Evolutionary conservation across 1,284 basidiomycete genomes (phyloP), one percentile per base, ranked within the genome.

Genomic region (Ustilago trichophora): DNA sequence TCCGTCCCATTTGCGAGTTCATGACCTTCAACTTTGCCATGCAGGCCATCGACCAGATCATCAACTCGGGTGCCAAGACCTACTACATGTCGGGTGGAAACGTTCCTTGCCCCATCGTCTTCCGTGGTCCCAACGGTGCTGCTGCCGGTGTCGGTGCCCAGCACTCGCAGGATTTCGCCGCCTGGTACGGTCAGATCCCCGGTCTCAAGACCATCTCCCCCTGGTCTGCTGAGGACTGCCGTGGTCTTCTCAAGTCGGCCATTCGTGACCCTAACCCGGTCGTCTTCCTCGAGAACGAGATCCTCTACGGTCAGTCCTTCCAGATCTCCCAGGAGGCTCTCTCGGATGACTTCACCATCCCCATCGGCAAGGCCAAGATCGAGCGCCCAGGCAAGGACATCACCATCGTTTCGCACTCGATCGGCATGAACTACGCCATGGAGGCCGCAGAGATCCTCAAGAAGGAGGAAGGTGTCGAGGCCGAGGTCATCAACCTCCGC

Each of bases 41-140:
- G 82, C 84, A 88, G 85, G 93, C 95, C 66, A 98, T 99, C 82
- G 96, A 99, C 85, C 96, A 99, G 83, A 98, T 99, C 73, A 91
- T 99, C 84, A 99, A 99, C 88, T 98, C 94, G n/a, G 96, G 91
- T 60, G 96, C 92, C 74, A 99, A 98, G 87, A 98, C 96, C 11
- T 93, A 97, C 85, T 99, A 99, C 88, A 99, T 99, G 96, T 98
- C 94, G 38, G 96, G 94, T 66, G 96, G 96, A 73, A 96, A 93
- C 80, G 92, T 96, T 4, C 91, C 92, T 12, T 98, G 95, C 85
- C 93, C 96, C 25, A 91, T 99, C 72, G 93, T 97, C 56, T 99
- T 99, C 90, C 93, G 96, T 85, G 96, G 96, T 58, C 96, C 96
- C 64, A 99, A 99, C 84, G 96, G 96, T 83, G 96, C 96, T 55